A percentile compares a stretch with the other conserved stretches of the same genome.
These are phyloP conservation scores for Salix koriyanagi DNA, from an alignment of 345 rosid genomes.

Conservation along the genomic window DNA sequence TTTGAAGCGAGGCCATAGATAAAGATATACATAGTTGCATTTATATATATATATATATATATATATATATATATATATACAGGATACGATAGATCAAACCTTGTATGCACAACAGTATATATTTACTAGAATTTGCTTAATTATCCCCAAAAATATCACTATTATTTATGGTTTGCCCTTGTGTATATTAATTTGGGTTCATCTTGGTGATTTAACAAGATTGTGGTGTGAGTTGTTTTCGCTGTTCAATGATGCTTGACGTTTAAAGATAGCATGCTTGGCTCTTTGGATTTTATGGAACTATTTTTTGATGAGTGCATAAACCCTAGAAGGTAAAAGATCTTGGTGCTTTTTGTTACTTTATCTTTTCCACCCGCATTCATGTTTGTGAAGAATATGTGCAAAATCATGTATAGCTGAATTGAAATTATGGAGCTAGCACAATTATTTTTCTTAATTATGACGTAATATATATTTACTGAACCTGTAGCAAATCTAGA, in stretches of 20 bases:
- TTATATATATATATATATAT: background rate
- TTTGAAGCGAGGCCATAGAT: constrained; percentile 27
- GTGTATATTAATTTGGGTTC: background rate
- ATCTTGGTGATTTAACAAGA: background rate
- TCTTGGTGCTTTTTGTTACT: background rate
- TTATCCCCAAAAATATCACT: background rate
- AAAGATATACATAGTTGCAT: background rate
- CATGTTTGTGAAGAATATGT: background rate
- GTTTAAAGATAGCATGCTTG: background rate
- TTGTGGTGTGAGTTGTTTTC: background rate
- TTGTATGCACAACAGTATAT: background rate
- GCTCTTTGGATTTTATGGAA: background rate
- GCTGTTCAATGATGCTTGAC: background rate
- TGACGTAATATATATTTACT: no score
- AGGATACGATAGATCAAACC: constrained; percentile 8
- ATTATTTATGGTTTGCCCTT: background rate
- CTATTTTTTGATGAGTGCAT: background rate
- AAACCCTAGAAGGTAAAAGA: constrained; percentile 18
- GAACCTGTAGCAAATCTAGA: no score
- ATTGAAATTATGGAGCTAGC: background rate
- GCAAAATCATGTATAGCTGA: background rate
- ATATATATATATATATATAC: background rate
- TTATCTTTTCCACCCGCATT: background rate
- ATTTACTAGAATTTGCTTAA: background rate
- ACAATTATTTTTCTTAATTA: background rate